Percentiles rank a stretch among this genome's conserved stretches.
These are phyloP conservation scores for Phoenix dactylifera DNA, from an alignment of 176 grass and related monocot genomes.

Conservation along the genomic window DNA sequence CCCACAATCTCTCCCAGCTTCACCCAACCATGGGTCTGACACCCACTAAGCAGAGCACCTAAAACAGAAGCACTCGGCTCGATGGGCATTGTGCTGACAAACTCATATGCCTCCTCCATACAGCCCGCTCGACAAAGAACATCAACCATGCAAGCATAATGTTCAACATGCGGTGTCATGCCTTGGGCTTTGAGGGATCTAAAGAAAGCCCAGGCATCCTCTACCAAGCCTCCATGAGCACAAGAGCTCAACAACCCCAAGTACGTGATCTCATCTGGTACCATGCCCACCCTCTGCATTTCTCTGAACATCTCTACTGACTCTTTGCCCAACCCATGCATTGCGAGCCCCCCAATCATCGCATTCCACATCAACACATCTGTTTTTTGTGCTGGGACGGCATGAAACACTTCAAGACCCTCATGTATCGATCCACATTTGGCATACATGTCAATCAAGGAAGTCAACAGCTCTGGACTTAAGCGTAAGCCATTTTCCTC, in stretches of 20 bases:
- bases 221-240: conserved; percentile 52
- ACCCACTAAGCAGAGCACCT: conserved; percentile 48
- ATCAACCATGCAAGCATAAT: conserved; percentile 61
- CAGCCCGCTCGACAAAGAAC: conserved; percentile 54
- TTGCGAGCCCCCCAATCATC: conserved; percentile 38
- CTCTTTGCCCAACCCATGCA: conserved; percentile 44
- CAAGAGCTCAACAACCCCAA: conserved; percentile 40
- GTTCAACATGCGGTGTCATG: conserved; percentile 42
- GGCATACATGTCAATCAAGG: conserved; percentile 54
- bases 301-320: conserved; percentile 37
- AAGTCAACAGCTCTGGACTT: conserved; percentile 36
- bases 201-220: conserved; percentile 50
- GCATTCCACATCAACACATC: conserved; percentile 72
- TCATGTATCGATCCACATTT: conserved; percentile 50
- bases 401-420: conserved; percentile 35
- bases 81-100: conserved; percentile 43
- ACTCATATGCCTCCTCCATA: conserved; percentile 43
- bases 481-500: conserved; percentile 25
- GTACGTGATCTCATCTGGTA: conserved; percentile 60
- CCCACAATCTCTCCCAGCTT: conserved; percentile 48
- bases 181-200: conserved; percentile 35
- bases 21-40: conserved; percentile 52
- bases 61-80: conserved; percentile 48
- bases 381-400: conserved; percentile 18
- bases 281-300: conserved; percentile 30